These are phyloP conservation scores for Collybiopsis confluens DNA, from an alignment of 768 basidiomycete species.

Conservation along the genomic window DNA sequence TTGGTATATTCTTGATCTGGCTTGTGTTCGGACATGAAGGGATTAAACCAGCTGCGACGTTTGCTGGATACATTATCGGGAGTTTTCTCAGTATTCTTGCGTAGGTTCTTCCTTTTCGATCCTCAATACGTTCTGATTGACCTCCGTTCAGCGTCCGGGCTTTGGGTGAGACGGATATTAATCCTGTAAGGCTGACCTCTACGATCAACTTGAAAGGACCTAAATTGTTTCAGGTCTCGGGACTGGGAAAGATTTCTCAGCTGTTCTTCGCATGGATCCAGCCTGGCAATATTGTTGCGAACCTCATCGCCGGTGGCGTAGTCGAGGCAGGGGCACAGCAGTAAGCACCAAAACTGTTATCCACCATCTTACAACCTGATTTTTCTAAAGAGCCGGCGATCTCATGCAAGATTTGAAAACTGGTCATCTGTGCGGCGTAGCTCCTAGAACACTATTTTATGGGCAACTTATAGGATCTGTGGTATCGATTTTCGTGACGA, in stretches of 20 bases:
- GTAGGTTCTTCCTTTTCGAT: conserved; percentile 35
- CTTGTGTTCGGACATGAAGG: conserved; percentile 85
- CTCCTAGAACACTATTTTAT: conserved; percentile 91
- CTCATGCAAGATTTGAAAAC: conserved; percentile 99
- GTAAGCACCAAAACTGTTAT: conserved; percentile 33
- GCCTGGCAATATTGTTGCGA: conserved; percentile 94
- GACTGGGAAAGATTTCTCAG: conserved; percentile 92
- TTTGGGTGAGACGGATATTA: conserved; percentile 92
- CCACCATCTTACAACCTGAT: not conserved
- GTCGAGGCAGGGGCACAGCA: conserved; percentile 94
- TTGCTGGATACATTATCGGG: conserved; percentile 79
- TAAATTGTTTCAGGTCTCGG: conserved; percentile 43
- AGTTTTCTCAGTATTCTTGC: conserved; percentile 85
- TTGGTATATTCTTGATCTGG: conserved; percentile 83
- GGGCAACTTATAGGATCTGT: conserved; percentile 90
- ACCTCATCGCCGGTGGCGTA: conserved; percentile 96
- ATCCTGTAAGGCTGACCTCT: conserved; percentile 61
- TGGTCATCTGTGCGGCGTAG: conserved; percentile 87
- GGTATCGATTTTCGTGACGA: conserved; percentile 84
- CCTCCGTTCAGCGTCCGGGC: conserved; percentile 69
- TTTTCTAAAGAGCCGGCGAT: conserved; percentile 72
- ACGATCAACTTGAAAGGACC: too few species aligned
- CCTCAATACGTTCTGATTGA: conserved; percentile 9
- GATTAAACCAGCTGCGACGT: conserved; percentile 93
- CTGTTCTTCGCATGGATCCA: conserved; percentile 92